Evolutionary conservation across 116 monocot genomes (phyloP).

Genomic region (Trichopus zeylanicus): DNA sequence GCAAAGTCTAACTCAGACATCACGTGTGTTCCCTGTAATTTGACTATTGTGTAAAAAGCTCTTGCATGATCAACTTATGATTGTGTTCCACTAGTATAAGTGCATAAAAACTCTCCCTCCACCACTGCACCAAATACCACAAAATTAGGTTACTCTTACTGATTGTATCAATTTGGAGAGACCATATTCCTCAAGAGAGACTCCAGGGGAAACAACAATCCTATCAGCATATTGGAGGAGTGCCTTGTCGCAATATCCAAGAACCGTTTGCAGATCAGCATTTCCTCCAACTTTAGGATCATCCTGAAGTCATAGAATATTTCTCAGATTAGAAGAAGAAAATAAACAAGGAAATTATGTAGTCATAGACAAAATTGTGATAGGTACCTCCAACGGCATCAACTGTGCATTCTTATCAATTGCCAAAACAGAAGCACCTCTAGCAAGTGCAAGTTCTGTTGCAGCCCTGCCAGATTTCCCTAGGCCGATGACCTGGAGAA

Average conservation of each 20-base stretch:
- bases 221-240: constrained; percentile 18
- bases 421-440: constrained; percentile 44
- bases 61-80: background rate
- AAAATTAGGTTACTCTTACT: constrained; percentile 14
- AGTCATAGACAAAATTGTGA: background rate
- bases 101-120: too few relatives aligned
- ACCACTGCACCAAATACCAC: too few relatives aligned
- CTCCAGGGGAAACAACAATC: constrained; percentile 44
- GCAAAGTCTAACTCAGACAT: constrained; percentile 48
- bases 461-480: constrained; percentile 36
- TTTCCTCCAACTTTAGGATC: constrained; percentile 19
- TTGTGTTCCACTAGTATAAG: background rate
- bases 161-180: constrained; percentile 22
- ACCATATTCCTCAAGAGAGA: constrained; percentile 26
- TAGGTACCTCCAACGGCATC: constrained; percentile 28
- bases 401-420: constrained; percentile 28
- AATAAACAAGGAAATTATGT: too few relatives aligned
- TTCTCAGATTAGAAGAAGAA: constrained; percentile 4
- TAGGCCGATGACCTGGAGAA: constrained; percentile 31
- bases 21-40: constrained; percentile 23
- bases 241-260: constrained; percentile 21
- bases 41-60: background rate
- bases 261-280: constrained; percentile 22
- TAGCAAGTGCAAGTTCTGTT: constrained; percentile 28
- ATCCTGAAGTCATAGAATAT: constrained; percentile 11